Evolutionary conservation across 75 land plant species (phyloP), one percentile per base, ranked within the genome.

Genomic region (Cryptomeria japonica): DNA sequence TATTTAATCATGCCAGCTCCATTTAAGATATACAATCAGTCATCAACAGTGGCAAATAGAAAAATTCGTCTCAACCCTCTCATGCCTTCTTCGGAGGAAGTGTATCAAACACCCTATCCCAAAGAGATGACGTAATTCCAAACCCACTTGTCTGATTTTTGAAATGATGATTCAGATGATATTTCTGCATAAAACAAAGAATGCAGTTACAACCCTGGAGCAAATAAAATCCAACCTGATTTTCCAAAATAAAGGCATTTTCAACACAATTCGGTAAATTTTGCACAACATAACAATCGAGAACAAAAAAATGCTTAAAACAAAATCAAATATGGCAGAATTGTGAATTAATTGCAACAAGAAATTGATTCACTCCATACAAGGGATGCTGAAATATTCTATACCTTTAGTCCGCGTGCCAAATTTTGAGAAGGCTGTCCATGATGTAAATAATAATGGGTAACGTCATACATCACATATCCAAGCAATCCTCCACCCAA

Each of bases 91-190:
- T 14, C 49, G 88, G 86, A 70, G 99, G 99, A 68, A 97, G 88
- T 79, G 99, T 98, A 42, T 95, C 96, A 86, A 98, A 98, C 36
- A 96, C 93, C 34, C 83, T 87, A 88, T 98, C 99, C 99, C 99
- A 98, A 6, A 98, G 84, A 32, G 95, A 77, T 15, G 99, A 96
- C 32, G 99, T 98, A 53, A 98, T 96, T 22, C 99, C 99, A 87
- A 96, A 98, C 14, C 97, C 96, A 84, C 89, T 91, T 79, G 85
- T 91, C 88, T 93, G 96, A n/a, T 90, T 86, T 84, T 91, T 89
- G 93, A 97, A 98, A 87, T 98, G 99, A 92, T 97, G 99, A 83
- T 97, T 94, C 92, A 98, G 75, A 87, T 98, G 99, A 90, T 98
- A 98, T 88, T 90, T 94, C 99, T 98, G 93, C 85, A 85, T 39